These are phyloP conservation scores for Colletotrichum echinochloae DNA, from an alignment of 2,329 filamentous ascomycete species.

Conservation along the genomic window DNA sequence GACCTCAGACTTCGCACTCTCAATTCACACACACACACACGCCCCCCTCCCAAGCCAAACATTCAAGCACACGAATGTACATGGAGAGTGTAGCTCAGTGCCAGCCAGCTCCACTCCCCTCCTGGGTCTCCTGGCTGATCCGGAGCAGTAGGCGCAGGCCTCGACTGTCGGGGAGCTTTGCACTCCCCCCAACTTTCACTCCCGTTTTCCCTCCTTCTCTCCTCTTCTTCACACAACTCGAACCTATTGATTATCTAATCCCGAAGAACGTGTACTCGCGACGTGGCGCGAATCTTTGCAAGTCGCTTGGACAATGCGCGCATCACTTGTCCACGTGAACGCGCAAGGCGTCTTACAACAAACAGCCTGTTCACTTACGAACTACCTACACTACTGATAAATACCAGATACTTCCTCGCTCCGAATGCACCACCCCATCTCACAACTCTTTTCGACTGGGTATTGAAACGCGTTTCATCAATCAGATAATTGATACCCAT, in stretches of 20 bases:
- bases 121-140: slow-evolving; percentile 38
- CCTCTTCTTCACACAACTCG: slow-evolving; percentile 20
- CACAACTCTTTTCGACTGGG: not conserved
- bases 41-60: slow-evolving; percentile 39
- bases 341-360: not conserved
- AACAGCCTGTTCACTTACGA: no score
- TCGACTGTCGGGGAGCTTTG: slow-evolving; percentile 47
- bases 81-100: slow-evolving; percentile 32
- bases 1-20: slow-evolving; percentile 24
- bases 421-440: not conserved
- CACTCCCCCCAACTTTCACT: slow-evolving; percentile 46
- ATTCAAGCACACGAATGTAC: slow-evolving; percentile 39
- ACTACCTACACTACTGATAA: no score
- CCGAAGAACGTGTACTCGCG: not conserved
- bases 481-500: not conserved
- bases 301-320: not conserved
- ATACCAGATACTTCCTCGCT: not conserved
- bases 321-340: not conserved
- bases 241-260: slow-evolving; percentile 14
- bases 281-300: not conserved
- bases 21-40: slow-evolving; percentile 29
- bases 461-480: slow-evolving; percentile 20
- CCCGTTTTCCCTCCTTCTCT: slow-evolving; percentile 48
- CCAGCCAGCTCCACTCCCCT: slow-evolving; percentile 39
- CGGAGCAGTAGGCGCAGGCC: slow-evolving; percentile 27